Percentiles rank a stretch among this genome's conserved stretches.
Evolutionary conservation across 495 filamentous ascomycete genomes (phyloP).

Genomic region (Neurospora cerealis): DNA sequence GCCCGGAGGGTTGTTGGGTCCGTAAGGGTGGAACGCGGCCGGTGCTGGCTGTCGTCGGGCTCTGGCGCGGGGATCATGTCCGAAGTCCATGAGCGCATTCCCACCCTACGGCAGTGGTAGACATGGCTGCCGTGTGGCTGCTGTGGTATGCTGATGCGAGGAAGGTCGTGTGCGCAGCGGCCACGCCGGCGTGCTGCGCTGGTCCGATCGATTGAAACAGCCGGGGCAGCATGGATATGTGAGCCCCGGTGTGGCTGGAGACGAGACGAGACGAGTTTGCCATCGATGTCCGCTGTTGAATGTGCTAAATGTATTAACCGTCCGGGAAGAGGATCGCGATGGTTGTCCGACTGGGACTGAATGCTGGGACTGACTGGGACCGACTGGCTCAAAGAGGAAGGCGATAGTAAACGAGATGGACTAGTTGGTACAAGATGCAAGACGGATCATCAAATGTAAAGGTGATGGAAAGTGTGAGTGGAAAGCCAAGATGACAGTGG

Average conservation of each 20-base stretch:
- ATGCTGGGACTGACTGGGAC: not conserved
- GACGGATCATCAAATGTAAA: not conserved
- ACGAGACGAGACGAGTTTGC: not conserved
- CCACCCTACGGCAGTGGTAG: not conserved
- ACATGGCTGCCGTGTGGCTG: not conserved
- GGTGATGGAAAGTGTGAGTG: not conserved
- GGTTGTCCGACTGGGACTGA: not conserved
- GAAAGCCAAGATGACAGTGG: not conserved
- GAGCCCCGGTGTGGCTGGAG: constrained; percentile 1
- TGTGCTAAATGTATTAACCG: not conserved
- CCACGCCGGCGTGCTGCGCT: not conserved
- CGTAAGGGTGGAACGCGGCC: not conserved
- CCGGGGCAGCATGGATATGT: constrained; percentile 1
- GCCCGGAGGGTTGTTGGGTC: not conserved
- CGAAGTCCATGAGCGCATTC: not conserved
- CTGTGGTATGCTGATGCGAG: not conserved
- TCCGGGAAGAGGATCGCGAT: not conserved
- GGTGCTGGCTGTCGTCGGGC: not conserved
- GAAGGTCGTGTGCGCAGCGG: not conserved
- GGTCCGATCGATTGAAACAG: constrained; percentile 4
- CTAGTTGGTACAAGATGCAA: not conserved
- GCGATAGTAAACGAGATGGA: not conserved
- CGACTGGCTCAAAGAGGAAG: not conserved
- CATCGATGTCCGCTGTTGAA: not conserved
- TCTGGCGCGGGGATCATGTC: not conserved